Evolutionary conservation across 1,284 basidiomycete species (phyloP), one percentile per base, ranked within the genome.

Genomic region (Ganoderma multipileum): DNA sequence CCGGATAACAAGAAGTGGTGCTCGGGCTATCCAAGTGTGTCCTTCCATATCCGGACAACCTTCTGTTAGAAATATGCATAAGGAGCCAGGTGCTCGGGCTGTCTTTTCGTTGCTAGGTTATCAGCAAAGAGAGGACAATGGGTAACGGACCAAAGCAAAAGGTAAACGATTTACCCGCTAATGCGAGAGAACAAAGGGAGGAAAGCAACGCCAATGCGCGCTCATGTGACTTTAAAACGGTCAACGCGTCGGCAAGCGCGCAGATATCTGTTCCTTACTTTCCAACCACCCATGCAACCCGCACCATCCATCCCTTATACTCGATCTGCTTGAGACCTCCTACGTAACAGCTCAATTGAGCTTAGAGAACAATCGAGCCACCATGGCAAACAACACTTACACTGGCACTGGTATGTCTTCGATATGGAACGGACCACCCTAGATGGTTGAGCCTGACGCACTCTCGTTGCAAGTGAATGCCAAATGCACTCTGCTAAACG

Each of bases 241-340:
- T 55, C 52, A 12, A 55, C 52, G 52, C 52, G 52, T 55, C 52
- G 3, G 28, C 28, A 55, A 30, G 52, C 52, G 52, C 52, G 52
- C 52, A 33, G 52, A 30, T 12, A 23, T 55, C 52, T 55, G 52
- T 28, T 55, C 52, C 28, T 55, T 26, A 50, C 52, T 12, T 20
- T 55, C 52, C 52, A 55, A 30, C 52, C 28, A 55, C 28, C 6
- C 7, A 18, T 55, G 28, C 28, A 16, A 6, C 52, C 11, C 26
- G 26, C 50, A 28, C 14, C 11, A 3, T 52, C 3, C 11, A 14
- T 26, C 26, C 28, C 3, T 1, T 28, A 20, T 14, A 28, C 14
- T 30, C 52, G 14, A 7, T 33, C 28, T 20, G 8, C 26, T 20
- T 50, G 47, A 50, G 23, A 7, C 0, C 2, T 50, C 12, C 7